These are phyloP conservation scores for Peronospora farinosa DNA, from an alignment of 352 stramenopile species.

Conservation along the genomic window DNA sequence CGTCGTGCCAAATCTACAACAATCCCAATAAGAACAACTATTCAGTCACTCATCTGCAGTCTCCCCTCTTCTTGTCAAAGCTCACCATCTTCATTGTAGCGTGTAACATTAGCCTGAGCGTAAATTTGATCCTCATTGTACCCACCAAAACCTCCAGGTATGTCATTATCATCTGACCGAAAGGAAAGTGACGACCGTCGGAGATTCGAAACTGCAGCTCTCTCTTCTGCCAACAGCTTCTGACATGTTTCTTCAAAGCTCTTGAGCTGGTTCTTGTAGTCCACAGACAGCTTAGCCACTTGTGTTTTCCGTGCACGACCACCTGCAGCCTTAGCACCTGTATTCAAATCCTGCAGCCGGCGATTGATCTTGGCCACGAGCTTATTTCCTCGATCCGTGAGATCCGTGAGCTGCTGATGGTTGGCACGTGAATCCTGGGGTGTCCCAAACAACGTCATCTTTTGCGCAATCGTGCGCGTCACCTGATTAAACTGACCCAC, in stretches of 20 bases:
- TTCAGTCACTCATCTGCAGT: background rate
- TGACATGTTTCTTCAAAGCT: slow-evolving; percentile 53
- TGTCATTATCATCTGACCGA: slow-evolving; percentile 35
- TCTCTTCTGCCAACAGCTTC: slow-evolving; percentile 40
- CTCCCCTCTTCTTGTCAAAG: background rate
- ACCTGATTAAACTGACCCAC: slow-evolving; percentile 54
- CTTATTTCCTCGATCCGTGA: slow-evolving; percentile 54
- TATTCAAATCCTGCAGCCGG: slow-evolving; percentile 42
- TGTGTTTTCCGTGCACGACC: slow-evolving; percentile 44
- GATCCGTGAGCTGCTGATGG: slow-evolving; percentile 56
- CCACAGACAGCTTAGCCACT: slow-evolving; percentile 45
- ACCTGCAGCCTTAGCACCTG: slow-evolving; percentile 24
- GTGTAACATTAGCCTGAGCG: slow-evolving; percentile 50
- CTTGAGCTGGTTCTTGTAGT: slow-evolving; percentile 62
- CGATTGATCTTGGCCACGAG: slow-evolving; percentile 52
- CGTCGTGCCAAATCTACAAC: slow-evolving; percentile 43
- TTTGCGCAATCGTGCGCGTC: slow-evolving; percentile 53
- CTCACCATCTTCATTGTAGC: slow-evolving; percentile 60
- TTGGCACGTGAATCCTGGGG: slow-evolving; percentile 51
- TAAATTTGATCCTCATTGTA: slow-evolving; percentile 70
- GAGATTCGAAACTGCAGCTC: slow-evolving; percentile 43
- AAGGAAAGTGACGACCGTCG: slow-evolving; percentile 47
- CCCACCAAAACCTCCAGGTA: slow-evolving; percentile 34
- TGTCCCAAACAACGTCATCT: slow-evolving; percentile 55
- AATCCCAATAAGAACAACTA: slow-evolving; percentile 10